Conservation (phyloP, 2,329 filamentous ascomycete species). For the Periconia macrospinosa region DNA sequence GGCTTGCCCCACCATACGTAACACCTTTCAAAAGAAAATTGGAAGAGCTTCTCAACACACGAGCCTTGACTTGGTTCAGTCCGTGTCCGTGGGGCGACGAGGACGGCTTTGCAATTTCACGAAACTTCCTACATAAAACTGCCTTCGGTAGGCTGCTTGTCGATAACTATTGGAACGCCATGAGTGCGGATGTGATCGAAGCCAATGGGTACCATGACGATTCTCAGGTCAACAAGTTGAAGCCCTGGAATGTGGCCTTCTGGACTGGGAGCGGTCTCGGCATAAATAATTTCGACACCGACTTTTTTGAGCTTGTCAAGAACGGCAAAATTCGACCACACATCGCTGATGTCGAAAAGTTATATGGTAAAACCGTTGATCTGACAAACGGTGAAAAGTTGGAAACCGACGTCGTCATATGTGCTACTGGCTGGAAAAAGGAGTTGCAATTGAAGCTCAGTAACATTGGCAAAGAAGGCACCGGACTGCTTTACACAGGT, state of each 20-base stretch:
- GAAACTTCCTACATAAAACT: constrained; percentile 61
- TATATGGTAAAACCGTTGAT: constrained; percentile 51
- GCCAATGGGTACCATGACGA: constrained; percentile 51
- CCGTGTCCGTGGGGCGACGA: constrained; percentile 72
- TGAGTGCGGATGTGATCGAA: constrained; percentile 57
- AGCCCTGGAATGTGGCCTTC: constrained; percentile 46
- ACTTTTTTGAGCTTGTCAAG: constrained; percentile 60
- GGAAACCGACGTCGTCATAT: constrained; percentile 55
- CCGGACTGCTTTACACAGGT: too few species aligned
- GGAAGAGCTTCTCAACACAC: constrained; percentile 67
- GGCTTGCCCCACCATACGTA: constrained; percentile 63
- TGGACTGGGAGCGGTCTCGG: constrained; percentile 61
- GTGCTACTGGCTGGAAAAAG: constrained; percentile 62
- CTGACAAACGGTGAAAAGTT: constrained; percentile 52
- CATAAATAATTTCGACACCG: constrained; percentile 62
- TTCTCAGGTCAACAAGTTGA: constrained; percentile 45
- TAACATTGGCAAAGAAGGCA: too few species aligned
- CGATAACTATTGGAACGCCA: constrained; percentile 58
- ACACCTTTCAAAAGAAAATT: constrained; percentile 69
- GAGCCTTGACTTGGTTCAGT: constrained; percentile 72
- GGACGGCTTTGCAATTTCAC: constrained; percentile 60
- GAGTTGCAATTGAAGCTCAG: too few species aligned
- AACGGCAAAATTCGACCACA: constrained; percentile 58
- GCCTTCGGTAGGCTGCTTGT: constrained; percentile 59
- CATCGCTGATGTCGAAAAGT: constrained; percentile 55